Base-by-base conservation (phyloP, 495 filamentous ascomycete genomes). In the Viridothelium virens region DNA sequence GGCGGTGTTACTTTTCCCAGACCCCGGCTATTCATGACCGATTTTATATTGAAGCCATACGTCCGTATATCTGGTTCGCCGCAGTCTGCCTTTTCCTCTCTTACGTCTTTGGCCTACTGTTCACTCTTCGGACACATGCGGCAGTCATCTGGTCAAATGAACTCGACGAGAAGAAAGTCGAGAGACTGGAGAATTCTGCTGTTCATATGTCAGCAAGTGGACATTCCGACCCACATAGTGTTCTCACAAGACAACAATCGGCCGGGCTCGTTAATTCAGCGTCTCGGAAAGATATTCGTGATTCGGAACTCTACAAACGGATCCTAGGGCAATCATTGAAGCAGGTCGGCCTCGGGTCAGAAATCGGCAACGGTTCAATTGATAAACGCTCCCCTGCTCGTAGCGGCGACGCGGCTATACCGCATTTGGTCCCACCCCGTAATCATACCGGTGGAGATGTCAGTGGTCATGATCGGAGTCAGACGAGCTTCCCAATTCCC, bases 121-220 rank as follows among this genome's bases (percentile, higher is more conserved):
- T 99, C 75, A 99, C 94, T 4, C 84, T 99, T 5, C 82, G 95
- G 67, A 99, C 94, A 2, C 94, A 99, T 74, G 94, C 94, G 3
- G 93, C 94, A 18, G 87, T 96, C 39, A 99, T 99, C 66, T 99
- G 94, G 94, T 92, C 91, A 72, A 87, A 79, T 36, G 91, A 96
- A 68, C 72, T 83, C 2, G 92, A 97, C 53, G 91, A 96, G 76
- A 96, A 95, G 79, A 90, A 89, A 61, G 78, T 64, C 1, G 74
- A 70, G 10, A 72, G 62, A 47, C 44, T 63, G 56, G 73, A 71
- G 34, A 67, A 71, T 63, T 56, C 67, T 33, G 38, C 11, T 36
- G 31, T 18, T 14, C 53, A 59, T 36, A 18, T 59, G 7, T 59
- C 53, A 59, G n/a, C 53, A 36, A 59, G 53, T 14, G 18, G 10